Evolutionary conservation across 2,329 filamentous ascomycete genomes (phyloP), one percentile per base, ranked within the genome.

Genomic region (Dactylellina cionopaga): DNA sequence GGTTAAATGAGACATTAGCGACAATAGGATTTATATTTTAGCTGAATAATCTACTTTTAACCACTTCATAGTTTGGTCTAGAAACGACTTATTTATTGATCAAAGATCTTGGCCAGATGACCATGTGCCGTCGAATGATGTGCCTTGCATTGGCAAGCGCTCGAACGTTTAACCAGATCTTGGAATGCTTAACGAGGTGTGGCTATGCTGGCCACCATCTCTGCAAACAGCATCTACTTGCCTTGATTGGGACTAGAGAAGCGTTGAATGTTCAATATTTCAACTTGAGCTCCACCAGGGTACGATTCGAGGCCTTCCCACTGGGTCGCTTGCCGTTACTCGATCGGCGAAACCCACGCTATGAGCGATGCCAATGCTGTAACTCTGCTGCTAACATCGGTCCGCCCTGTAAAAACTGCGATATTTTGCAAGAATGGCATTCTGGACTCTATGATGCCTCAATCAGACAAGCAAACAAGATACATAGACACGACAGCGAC

Each of bases 291-390:
- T 62, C 56, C 35, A 64, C 33, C 29, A 37, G 31, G 49, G 35
- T 39, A 39, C 37, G 31, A 65, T 49, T 52, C 33, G 43, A 47
- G 27, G 29, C 25, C 37, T 25, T 44, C 15, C 51, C 27, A 54
- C 43, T 68, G 63, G 63, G 29, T 68, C 63, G 63, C 54, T 60
- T 68, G 47, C 54, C 46, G 52, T 68, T 68, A 58, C 63, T 68
- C 63, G 54, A 58, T 58, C 24, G 33, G 37, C 51, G 3, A 52
- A 35, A 4, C 27, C 15, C 7, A 43, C n/a, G n/a, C 35, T 33
- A 72, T 72, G 68, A 64, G 51, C 58, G 52, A 72, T 72, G 59
- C 68, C 59, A 59, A 65, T 72, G 68, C 65, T 24, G 27, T 19
- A 62, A 29, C 65, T 29, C 31, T 49, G 25, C 39, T 31, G n/a